Percentiles rank a stretch among this genome's conserved stretches.
These are phyloP conservation scores for Blattamonas nauphoetae DNA, from an alignment of 78 protist species.

Conservation along the genomic window DNA sequence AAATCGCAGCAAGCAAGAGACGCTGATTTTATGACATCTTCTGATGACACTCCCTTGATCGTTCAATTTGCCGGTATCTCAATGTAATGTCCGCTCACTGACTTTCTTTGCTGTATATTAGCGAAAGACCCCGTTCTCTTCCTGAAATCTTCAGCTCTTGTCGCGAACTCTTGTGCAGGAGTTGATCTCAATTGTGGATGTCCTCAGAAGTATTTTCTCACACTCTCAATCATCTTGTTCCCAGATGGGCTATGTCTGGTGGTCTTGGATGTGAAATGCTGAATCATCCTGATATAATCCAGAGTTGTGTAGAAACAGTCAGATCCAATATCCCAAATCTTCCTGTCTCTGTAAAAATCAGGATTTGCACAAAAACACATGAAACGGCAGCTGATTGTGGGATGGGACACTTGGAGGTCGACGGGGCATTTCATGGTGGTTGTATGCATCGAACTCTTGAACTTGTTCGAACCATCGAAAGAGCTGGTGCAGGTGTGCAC, in stretches of 20 bases:
- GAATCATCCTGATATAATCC: not conserved
- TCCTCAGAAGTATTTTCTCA: conserved; percentile 9
- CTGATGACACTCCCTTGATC: not conserved
- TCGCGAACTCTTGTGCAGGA: not conserved
- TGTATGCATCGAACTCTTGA: not conserved
- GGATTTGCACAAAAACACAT: not conserved
- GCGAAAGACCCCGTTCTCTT: too few relatives aligned
- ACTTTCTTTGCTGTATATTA: too few relatives aligned
- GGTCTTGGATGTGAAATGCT: not conserved
- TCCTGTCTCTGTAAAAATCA: not conserved
- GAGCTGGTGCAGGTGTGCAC: not conserved
- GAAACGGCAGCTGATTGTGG: not conserved
- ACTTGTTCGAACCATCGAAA: not conserved
- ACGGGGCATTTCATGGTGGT: not conserved
- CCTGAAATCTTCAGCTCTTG: not conserved
- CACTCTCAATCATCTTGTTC: too few relatives aligned
- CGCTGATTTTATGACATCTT: not conserved
- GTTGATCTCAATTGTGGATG: conserved; percentile 13
- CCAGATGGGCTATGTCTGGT: not conserved
- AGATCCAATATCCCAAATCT: not conserved
- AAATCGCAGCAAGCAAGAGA: not conserved
- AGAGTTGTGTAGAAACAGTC: not conserved
- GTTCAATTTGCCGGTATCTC: not conserved
- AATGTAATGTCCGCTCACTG: too few relatives aligned
- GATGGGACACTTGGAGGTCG: not conserved